These are phyloP conservation scores for Fusarium sp. DNA, from an alignment of 2,329 filamentous ascomycete species.

Conservation along the genomic window DNA sequence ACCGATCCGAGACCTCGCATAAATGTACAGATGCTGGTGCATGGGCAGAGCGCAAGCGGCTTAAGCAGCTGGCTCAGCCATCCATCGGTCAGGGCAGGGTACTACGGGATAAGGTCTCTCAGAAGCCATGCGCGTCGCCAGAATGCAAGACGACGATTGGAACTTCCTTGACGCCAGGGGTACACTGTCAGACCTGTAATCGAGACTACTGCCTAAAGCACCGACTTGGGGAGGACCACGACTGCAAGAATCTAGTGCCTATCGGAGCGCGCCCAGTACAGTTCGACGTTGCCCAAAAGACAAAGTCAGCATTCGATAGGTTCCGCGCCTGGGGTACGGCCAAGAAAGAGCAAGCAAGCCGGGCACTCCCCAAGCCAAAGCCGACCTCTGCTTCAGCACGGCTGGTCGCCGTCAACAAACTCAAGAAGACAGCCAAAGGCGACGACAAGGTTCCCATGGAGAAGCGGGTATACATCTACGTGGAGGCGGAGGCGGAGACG, in stretches of 20 bases:
- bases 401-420: constrained; percentile 75
- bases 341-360: constrained; percentile 73
- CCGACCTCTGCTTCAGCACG: constrained; percentile 73
- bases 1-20: constrained; percentile 88
- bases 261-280: constrained; percentile 62
- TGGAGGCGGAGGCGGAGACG: constrained; percentile 90
- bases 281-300: constrained; percentile 68
- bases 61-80: constrained; percentile 64
- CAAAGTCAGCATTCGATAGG: constrained; percentile 79
- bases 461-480: constrained; percentile 89
- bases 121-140: constrained; percentile 76
- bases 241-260: constrained; percentile 80
- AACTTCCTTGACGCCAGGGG: constrained; percentile 73
- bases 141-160: constrained; percentile 78
- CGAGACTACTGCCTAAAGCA: constrained; percentile 83
- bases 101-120: constrained; percentile 64
- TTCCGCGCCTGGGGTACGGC: constrained; percentile 84
- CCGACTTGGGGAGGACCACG: constrained; percentile 82
- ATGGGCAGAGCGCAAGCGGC: constrained; percentile 69
- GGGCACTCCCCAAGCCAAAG: constrained; percentile 71
- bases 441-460: constrained; percentile 83
- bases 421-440: constrained; percentile 92
- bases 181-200: constrained; percentile 79
- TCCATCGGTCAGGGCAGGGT: constrained; percentile 66
- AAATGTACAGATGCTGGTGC: constrained; percentile 71